Evolutionary conservation across 2,329 filamentous ascomycete genomes (phyloP).

Genomic region (Lasiodiplodia sp.): DNA sequence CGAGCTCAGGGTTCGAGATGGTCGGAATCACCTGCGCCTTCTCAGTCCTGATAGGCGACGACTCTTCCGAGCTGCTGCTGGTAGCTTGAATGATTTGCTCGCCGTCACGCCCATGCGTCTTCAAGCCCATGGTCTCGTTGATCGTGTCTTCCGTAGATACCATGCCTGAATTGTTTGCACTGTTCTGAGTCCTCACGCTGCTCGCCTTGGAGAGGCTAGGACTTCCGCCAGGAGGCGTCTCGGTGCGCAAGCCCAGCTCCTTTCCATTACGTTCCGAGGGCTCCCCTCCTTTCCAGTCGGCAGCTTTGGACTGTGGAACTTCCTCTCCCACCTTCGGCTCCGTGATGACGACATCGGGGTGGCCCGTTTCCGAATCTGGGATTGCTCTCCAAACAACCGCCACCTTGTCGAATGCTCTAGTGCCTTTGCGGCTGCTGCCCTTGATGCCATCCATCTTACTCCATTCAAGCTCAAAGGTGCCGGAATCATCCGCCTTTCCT

Average conservation of each 20-base stretch:
- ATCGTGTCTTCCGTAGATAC: slow-evolving; percentile 41
- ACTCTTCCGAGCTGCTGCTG: slow-evolving; percentile 33
- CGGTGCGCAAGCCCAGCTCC: slow-evolving; percentile 71
- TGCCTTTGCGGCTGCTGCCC: slow-evolving; percentile 82
- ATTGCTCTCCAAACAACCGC: slow-evolving; percentile 80
- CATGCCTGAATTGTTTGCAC: slow-evolving; percentile 38
- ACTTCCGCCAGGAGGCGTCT: slow-evolving; percentile 60
- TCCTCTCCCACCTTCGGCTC: slow-evolving; percentile 73
- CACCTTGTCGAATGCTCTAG: slow-evolving; percentile 79
- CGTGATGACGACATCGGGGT: slow-evolving; percentile 58
- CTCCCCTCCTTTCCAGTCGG: slow-evolving; percentile 76
- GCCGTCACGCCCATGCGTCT: slow-evolving; percentile 46
- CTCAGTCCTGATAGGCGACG: background rate
- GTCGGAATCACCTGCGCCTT: background rate
- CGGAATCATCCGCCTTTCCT: slow-evolving; percentile 72
- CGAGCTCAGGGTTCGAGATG: slow-evolving; percentile 16
- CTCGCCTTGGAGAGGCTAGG: slow-evolving; percentile 75
- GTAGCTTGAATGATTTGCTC: slow-evolving; percentile 43
- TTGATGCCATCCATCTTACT: slow-evolving; percentile 93
- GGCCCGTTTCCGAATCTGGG: slow-evolving; percentile 39
- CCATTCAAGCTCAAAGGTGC: slow-evolving; percentile 75
- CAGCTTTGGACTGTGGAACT: slow-evolving; percentile 72
- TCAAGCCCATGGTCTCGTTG: slow-evolving; percentile 47
- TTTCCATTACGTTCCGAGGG: slow-evolving; percentile 48
- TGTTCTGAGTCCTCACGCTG: slow-evolving; percentile 63